Evolutionary conservation across 2,329 filamentous ascomycete species (phyloP), one percentile per base, ranked within the genome.

Genomic region (Scytalidium lignicola): DNA sequence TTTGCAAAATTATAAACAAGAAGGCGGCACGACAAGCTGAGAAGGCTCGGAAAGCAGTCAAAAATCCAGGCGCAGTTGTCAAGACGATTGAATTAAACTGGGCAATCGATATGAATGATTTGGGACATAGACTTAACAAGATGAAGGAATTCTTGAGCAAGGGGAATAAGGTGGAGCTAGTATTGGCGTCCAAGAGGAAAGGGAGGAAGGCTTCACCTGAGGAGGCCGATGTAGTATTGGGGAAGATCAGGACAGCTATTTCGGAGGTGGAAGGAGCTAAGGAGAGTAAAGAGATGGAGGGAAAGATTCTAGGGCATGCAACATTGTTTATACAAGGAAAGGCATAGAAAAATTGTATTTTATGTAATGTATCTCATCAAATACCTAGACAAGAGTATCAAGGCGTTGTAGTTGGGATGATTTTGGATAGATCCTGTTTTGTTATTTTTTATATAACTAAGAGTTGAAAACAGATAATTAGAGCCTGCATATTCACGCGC

Each of bases 41-140:
- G 55, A 64, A 67, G 44, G 56, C 65, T 40, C 73, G 74, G 53
- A 71, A 68, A 55, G 70, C 71, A 53, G 72, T 63, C 55, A 70
- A 65, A 47, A 71, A 72, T 42, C 52, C 65, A 61, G 58, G 62
- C 18, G 61, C 70, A 29, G 74, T 73, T 55, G 63, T 67, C 15
- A 96, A 96, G 71, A 85, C 85, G 63, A 67, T 96, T n/a, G 91
- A 96, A 70, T 59, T 97, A 59, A 92, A 90, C 66, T 97, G 91
- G 91, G 83, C 85, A 28, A 95, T 95, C 61, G 83, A 83, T 52
- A 63, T 68, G 12, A 79, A 92, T 63, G 91, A 96, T 70, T 66
- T 96, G 46, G 70, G 70, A n/a, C 84, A 88, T 65, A 80, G 85
- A 62, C 65, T 93, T 65, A 78, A 78, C 61, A 80, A 82, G 69